Evolutionary conservation across 495 filamentous ascomycete species (phyloP).

Genomic region (Penicillium robsamsonii): DNA sequence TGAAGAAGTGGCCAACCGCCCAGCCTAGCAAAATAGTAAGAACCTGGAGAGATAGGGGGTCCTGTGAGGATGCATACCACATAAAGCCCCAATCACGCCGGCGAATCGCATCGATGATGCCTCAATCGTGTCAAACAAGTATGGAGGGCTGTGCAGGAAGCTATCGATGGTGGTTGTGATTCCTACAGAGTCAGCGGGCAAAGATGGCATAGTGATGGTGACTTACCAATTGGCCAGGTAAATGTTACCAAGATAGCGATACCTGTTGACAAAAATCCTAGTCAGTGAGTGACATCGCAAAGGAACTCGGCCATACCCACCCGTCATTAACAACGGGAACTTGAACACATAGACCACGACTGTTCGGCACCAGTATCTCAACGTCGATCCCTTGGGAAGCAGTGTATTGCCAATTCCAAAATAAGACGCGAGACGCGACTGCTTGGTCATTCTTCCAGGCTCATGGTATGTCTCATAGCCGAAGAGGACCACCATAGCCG

Average conservation of each 20-base stretch:
- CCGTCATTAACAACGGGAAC: conserved; percentile 33
- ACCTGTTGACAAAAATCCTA: conserved; percentile 3
- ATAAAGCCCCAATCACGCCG: conserved; percentile 34
- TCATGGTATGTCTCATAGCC: conserved; percentile 51
- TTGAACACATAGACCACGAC: conserved; percentile 37
- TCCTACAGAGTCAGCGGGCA: conserved; percentile 14
- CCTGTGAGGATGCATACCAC: conserved; percentile 22
- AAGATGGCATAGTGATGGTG: neutral
- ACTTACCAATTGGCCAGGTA: conserved; percentile 41
- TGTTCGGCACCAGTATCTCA: conserved; percentile 24
- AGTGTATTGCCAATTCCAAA: conserved; percentile 50
- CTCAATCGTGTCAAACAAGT: conserved; percentile 36
- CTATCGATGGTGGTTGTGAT: conserved; percentile 41
- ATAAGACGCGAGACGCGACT: conserved; percentile 36
- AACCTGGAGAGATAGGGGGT: neutral
- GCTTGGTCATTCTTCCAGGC: conserved; percentile 13
- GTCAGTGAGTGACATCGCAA: neutral
- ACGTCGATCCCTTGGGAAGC: conserved; percentile 23
- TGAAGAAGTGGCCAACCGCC: conserved; percentile 36
- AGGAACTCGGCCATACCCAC: conserved; percentile 3
- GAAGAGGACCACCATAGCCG: conserved; percentile 41
- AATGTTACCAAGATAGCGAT: conserved; percentile 36
- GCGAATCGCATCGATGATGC: conserved; percentile 43
- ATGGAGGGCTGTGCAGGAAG: conserved; percentile 39
- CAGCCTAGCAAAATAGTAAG: conserved; percentile 22